Evolutionary conservation across 371 early-diverging fungal genomes (phyloP).

Genomic region (Coemansia sp.): DNA sequence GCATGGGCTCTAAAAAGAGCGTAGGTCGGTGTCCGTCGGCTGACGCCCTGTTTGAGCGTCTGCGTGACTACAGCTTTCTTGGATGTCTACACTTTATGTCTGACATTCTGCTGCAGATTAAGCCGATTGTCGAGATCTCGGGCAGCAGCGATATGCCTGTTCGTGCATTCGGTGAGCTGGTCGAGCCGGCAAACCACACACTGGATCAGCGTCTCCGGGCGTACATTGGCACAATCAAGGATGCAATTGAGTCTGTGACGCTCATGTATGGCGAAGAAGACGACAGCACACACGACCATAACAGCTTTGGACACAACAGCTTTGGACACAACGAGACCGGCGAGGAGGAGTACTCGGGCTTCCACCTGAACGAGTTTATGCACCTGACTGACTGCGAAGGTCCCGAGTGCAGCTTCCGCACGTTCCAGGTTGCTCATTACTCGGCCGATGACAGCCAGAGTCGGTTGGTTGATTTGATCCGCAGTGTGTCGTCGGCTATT

Average conservation of each 20-base stretch:
- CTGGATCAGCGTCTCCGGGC: constrained; percentile 43
- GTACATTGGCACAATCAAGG: constrained; percentile 26
- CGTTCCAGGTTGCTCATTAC: constrained; percentile 31
- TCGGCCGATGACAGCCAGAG: constrained; percentile 22
- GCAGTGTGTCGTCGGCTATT: constrained; percentile 38
- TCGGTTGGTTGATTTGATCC: constrained; percentile 39
- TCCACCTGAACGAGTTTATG: constrained; percentile 48
- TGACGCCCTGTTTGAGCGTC: constrained; percentile 30
- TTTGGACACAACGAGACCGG: background rate
- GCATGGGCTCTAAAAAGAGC: constrained; percentile 28
- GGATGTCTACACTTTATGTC: constrained; percentile 49
- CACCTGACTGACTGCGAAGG: constrained; percentile 30
- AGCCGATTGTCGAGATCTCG: constrained; percentile 36
- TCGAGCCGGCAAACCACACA: constrained; percentile 17
- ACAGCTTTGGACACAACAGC: background rate
- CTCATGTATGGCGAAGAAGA: constrained; percentile 45
- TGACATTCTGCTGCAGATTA: constrained; percentile 34
- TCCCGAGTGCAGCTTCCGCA: constrained; percentile 28
- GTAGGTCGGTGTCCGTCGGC: constrained; percentile 44
- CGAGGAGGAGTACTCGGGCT: constrained; percentile 37
- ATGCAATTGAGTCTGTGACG: constrained; percentile 42
- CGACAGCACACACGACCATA: constrained; percentile 9
- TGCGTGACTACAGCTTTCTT: constrained; percentile 44
- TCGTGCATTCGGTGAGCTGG: constrained; percentile 26
- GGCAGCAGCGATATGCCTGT: constrained; percentile 28